Evolutionary conservation across 371 early-diverging fungal species (phyloP).

Genomic region (Circinella umbellata): DNA sequence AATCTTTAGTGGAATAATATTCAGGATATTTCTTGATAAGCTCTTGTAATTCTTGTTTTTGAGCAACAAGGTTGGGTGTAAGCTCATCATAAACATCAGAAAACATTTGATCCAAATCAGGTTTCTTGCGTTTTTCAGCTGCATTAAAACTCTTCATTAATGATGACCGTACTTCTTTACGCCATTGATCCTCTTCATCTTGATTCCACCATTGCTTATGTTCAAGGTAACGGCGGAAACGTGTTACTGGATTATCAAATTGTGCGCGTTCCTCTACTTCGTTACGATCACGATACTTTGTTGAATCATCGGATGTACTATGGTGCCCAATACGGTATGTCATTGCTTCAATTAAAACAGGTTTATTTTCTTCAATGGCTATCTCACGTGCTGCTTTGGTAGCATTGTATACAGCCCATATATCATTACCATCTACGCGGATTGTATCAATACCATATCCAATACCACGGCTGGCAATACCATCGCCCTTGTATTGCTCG

Average conservation of each 20-base stretch:
- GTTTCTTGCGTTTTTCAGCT: conserved; percentile 92
- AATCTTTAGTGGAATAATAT: conserved; percentile 73
- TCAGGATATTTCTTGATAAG: conserved; percentile 88
- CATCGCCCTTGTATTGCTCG: conserved; percentile 98
- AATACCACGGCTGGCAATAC: conserved; percentile 91
- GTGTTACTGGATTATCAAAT: conserved; percentile 89
- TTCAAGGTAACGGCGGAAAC: conserved; percentile 91
- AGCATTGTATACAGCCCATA: conserved; percentile 95
- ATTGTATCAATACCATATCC: conserved; percentile 98
- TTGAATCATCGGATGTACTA: conserved; percentile 97
- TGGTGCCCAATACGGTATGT: conserved; percentile 98
- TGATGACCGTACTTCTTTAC: conserved; percentile 67
- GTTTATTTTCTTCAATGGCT: conserved; percentile 80
- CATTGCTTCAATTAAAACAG: conserved; percentile 96
- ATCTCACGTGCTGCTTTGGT: conserved; percentile 84
- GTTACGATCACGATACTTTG: conserved; percentile 81
- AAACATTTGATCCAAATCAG: conserved; percentile 81
- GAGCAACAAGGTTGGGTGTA: conserved; percentile 77
- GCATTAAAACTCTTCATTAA: conserved; percentile 81
- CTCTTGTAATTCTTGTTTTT: conserved; percentile 78
- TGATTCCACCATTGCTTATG: conserved; percentile 85
- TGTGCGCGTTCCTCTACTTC: conserved; percentile 86
- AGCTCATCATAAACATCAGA: conserved; percentile 93
- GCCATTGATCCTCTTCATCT: conserved; percentile 71
- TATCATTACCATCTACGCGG: conserved; percentile 98